Evolutionary conservation across 1,284 basidiomycete species (phyloP), one percentile per base, ranked within the genome.

Genomic region (Cryptococcus amylolentus): DNA sequence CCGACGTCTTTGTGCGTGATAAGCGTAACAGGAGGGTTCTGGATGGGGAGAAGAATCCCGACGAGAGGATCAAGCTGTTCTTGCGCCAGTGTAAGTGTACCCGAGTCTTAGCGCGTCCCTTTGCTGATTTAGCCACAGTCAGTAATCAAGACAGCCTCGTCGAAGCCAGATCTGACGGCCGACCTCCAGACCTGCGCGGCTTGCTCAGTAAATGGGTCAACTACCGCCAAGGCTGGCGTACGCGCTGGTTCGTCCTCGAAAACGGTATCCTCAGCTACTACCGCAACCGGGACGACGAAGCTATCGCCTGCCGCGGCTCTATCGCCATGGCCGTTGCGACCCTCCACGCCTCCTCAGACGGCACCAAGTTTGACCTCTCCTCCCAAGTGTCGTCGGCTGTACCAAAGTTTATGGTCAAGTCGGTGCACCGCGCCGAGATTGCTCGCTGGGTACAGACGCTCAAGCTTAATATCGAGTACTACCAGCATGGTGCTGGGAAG

Each of bases 221-320:
- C 61, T 76, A 76, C 59, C 55, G 69, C 28, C 69, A 86, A 64
- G 93, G 95, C 0, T 97, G 94, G 77, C 88, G 87, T 65, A 89
- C 89, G 0, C 82, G 95, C 0, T 98, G 94, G 92, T 96, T 98
- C 69, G 92, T 97, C 0, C 82, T 98, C 40, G 86, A 89, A 66
- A 85, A 89, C 59, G 95, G 92, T 5, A 81, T 88, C 37, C 78
- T 95, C 12, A 90, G 88, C 28, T 93, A 89, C 52, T 71, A 92
- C 71, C 88, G 89, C 38, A 88, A 88, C 67, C 90, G 93, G 67
- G 91, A 93, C 62, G 95, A 98, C 68, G 93, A 98, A 77, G 84
- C 84, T 10, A 80, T 94, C 38, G 86, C 91, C 1, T 88, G 87
- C 49, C 84, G 95, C 35, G 94, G 94, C 1, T 88, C 91, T 0